Conservation (phyloP, 352 stramenopile genomes). For the Globisporangium nagaii region DNA sequence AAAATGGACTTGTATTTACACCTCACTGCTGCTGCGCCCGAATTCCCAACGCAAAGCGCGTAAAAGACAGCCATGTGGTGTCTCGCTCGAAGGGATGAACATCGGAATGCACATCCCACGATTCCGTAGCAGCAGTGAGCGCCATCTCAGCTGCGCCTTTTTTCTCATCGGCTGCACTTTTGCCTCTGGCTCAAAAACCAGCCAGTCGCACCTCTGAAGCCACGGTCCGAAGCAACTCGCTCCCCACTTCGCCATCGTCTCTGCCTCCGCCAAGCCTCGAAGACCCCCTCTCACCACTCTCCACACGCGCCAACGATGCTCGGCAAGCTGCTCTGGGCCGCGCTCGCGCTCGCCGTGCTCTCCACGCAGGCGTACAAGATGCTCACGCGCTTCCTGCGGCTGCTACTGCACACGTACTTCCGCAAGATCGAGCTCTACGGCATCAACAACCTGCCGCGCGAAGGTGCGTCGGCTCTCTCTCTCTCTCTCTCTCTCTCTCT, state of each 20-base stretch:
- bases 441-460: conserved; percentile 73
- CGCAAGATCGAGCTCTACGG: conserved; percentile 73
- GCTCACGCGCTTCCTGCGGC: conserved; percentile 54
- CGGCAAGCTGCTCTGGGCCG: conserved; percentile 35
- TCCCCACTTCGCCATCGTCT: conserved; percentile 1
- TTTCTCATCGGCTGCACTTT: not conserved
- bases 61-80: too few relatives aligned
- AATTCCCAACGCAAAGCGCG: too few relatives aligned
- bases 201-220: not conserved
- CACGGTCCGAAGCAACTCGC: not conserved
- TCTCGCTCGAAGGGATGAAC: too few relatives aligned
- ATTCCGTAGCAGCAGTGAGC: not conserved
- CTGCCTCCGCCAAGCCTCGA: conserved; percentile 5
- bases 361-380: conserved; percentile 53
- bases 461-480: conserved; percentile 27
- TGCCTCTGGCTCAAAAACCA: not conserved
- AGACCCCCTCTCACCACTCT: not conserved
- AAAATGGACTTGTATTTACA: not conserved
- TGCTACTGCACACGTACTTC: conserved; percentile 73
- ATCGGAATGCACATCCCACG: too few relatives aligned
- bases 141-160: not conserved
- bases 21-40: not conserved
- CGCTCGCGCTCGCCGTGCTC: conserved; percentile 41
- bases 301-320: not conserved
- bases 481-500: not conserved